These are phyloP conservation scores for Bertia moriformis DNA, from an alignment of 2,329 filamentous ascomycete genomes.

Conservation along the genomic window DNA sequence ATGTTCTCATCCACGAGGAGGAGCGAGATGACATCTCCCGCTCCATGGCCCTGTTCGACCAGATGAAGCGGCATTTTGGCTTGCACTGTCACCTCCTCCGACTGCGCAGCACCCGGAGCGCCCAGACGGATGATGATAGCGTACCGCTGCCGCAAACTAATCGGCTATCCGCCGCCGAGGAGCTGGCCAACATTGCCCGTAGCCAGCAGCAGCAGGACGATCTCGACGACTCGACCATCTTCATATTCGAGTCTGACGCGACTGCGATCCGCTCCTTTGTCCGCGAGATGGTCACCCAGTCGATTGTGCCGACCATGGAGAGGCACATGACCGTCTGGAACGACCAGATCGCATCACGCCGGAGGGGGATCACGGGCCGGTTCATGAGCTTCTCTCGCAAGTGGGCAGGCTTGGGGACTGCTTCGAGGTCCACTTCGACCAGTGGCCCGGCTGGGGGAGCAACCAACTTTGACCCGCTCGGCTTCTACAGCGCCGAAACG, in stretches of 20 bases:
- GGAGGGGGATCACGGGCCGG: slow-evolving; percentile 78
- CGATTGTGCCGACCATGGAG: slow-evolving; percentile 91
- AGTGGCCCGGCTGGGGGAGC: slow-evolving; percentile 31
- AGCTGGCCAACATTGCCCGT: slow-evolving; percentile 56
- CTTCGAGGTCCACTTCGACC: slow-evolving; percentile 41
- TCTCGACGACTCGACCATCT: slow-evolving; percentile 57
- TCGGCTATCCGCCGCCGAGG: slow-evolving; percentile 80
- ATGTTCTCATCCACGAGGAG: slow-evolving; percentile 91
- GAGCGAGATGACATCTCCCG: slow-evolving; percentile 84
- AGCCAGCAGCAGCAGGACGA: no score
- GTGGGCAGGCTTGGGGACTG: slow-evolving; percentile 68
- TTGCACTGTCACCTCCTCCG: slow-evolving; percentile 86
- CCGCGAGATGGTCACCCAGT: slow-evolving; percentile 88
- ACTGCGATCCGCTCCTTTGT: slow-evolving; percentile 79
- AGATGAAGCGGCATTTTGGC: slow-evolving; percentile 98
- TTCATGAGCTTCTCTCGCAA: slow-evolving; percentile 88
- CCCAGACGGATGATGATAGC: slow-evolving; percentile 82
- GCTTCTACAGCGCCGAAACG: slow-evolving; percentile 71
- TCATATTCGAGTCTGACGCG: slow-evolving; percentile 83
- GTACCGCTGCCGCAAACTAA: slow-evolving; percentile 67
- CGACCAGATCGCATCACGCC: slow-evolving; percentile 82
- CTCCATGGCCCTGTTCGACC: slow-evolving; percentile 81
- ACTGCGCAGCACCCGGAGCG: slow-evolving; percentile 70
- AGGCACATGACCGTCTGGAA: slow-evolving; percentile 85
- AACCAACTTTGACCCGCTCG: slow-evolving; percentile 66